Percentiles rank a stretch among this genome's conserved stretches.
Conservation (phyloP, 768 basidiomycete species). For the Lactarius pseudohatsudake region DNA sequence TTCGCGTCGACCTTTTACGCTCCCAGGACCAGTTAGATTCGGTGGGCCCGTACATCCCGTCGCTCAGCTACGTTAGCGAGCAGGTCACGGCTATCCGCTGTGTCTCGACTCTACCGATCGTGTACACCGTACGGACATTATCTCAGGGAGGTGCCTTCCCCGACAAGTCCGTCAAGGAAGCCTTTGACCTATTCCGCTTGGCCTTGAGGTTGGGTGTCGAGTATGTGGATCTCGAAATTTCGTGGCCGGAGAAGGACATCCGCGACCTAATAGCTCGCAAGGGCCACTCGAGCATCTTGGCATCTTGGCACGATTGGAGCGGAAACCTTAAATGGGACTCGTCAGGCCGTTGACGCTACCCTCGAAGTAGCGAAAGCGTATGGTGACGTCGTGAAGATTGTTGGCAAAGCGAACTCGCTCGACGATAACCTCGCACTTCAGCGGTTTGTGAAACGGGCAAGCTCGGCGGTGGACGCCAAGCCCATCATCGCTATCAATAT, state of each 20-base stretch:
- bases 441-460: constrained; percentile 59
- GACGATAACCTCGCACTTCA: constrained; percentile 80
- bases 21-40: constrained; percentile 46
- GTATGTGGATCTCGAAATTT: constrained; percentile 89
- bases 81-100: constrained; percentile 82
- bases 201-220: constrained; percentile 84
- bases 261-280: constrained; percentile 59
- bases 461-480: constrained; percentile 51
- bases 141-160: constrained; percentile 93
- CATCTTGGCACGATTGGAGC: constrained; percentile 95
- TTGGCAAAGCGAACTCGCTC: constrained; percentile 75
- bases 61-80: constrained; percentile 67
- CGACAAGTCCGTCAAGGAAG: constrained; percentile 67
- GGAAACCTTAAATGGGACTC: constrained; percentile 83
- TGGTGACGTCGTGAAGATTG: constrained; percentile 92
- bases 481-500: constrained; percentile 96
- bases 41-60: constrained; percentile 58
- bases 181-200: constrained; percentile 71
- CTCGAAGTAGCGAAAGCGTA: constrained; percentile 61
- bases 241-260: constrained; percentile 64
- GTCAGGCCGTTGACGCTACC: constrained; percentile 59
- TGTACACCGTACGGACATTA: constrained; percentile 87
- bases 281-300: constrained; percentile 76
- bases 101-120: constrained; percentile 76
- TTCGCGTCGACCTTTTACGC: constrained; percentile 89